A percentile compares a stretch with the other conserved stretches of the same genome.
These are phyloP conservation scores for Fusarium buharicum DNA, from an alignment of 2,329 filamentous ascomycete genomes.

Conservation along the genomic window DNA sequence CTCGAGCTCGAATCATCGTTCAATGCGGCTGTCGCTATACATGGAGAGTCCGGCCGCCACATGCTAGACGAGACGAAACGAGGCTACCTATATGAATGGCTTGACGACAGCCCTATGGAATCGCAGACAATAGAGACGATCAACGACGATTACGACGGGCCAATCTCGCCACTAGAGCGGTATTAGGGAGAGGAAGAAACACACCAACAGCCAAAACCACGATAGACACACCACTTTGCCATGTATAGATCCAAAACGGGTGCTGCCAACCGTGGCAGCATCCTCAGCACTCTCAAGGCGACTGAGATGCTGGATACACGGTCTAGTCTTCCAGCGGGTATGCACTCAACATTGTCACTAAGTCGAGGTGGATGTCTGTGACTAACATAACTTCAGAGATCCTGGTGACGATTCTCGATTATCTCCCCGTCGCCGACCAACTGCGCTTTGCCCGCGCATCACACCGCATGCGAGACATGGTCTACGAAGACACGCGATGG, in stretches of 20 bases:
- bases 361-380: neutral
- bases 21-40: slow-evolving; percentile 32
- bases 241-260: slow-evolving; percentile 60
- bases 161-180: neutral
- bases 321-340: slow-evolving; percentile 84
- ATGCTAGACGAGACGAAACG: slow-evolving; percentile 34
- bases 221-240: slow-evolving; percentile 17
- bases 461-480: slow-evolving; percentile 93
- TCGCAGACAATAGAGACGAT: slow-evolving; percentile 21
- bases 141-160: slow-evolving; percentile 14
- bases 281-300: slow-evolving; percentile 81
- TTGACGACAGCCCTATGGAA: slow-evolving; percentile 29
- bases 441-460: slow-evolving; percentile 87
- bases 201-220: neutral
- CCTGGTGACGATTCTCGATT: slow-evolving; percentile 86
- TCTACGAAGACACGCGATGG: slow-evolving; percentile 98
- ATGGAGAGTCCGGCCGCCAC: slow-evolving; percentile 30
- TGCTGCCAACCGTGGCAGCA: slow-evolving; percentile 56
- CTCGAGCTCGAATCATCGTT: neutral
- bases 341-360: slow-evolving; percentile 30
- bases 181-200: neutral
- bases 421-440: slow-evolving; percentile 85
- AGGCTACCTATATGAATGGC: slow-evolving; percentile 28
- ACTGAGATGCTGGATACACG: slow-evolving; percentile 83
- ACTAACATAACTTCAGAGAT: slow-evolving; percentile 70